These are phyloP conservation scores for Vickermania ingenoplastis DNA, from an alignment of 208 protist genomes.

Conservation along the genomic window DNA sequence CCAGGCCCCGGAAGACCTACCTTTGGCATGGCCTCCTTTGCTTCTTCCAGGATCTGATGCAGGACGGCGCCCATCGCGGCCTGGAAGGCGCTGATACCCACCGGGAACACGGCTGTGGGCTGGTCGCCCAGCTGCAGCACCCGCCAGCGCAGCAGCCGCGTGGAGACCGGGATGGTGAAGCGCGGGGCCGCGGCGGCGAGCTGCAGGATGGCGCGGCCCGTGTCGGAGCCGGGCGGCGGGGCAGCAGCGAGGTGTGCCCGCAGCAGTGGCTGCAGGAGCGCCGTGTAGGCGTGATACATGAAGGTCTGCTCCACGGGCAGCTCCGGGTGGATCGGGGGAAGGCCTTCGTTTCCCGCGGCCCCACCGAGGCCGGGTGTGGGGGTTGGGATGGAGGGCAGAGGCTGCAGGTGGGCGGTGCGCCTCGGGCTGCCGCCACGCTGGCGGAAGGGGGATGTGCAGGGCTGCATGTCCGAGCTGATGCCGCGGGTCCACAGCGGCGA, in stretches of 20 bases:
- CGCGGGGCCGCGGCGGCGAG: conserved; percentile 4
- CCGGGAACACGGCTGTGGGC: conserved; percentile 6
- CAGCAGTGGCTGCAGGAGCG: not conserved
- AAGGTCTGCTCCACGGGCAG: not conserved
- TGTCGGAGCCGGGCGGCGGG: not conserved
- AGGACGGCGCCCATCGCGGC: conserved; percentile 11
- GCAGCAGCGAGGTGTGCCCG: not conserved
- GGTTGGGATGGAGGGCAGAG: not conserved
- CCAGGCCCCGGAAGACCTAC: not conserved
- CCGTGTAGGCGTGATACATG: not conserved
- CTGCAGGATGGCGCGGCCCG: not conserved
- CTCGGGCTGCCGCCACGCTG: not conserved
- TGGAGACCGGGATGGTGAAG: conserved; percentile 5
- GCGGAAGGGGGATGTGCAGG: not conserved
- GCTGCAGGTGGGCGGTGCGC: not conserved
- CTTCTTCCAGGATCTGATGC: conserved; percentile 1
- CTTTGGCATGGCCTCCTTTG: conserved; percentile 1
- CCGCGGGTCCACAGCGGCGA: not conserved
- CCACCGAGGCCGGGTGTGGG: not conserved
- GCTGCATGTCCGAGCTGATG: not conserved
- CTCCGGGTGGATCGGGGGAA: not conserved
- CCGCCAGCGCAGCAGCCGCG: conserved; percentile 11
- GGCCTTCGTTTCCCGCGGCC: not conserved
- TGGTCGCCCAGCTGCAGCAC: conserved; percentile 16
- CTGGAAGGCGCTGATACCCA: conserved; percentile 10